These are phyloP conservation scores for Sphagnum tenellum DNA, from an alignment of 225 moss, liverwort and hornwort species.

Conservation along the genomic window DNA sequence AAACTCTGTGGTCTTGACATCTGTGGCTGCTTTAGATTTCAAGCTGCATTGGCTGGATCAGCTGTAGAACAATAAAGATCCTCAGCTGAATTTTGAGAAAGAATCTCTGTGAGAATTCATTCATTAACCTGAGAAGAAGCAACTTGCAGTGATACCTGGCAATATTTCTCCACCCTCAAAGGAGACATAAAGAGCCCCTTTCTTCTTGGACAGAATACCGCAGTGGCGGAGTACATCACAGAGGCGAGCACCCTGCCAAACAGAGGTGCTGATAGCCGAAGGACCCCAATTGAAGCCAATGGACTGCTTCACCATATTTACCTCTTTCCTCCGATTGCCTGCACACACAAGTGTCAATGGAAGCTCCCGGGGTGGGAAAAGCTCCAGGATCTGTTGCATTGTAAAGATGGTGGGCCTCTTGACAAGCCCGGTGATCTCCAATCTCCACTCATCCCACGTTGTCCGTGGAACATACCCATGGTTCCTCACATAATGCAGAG, in stretches of 20 bases:
- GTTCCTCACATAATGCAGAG: conserved; percentile 87
- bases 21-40: too few species aligned
- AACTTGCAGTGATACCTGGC: conserved; percentile 29
- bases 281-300: conserved; percentile 97
- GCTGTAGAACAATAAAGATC: too few species aligned
- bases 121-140: too few species aligned
- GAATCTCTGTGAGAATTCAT: too few species aligned
- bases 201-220: conserved; percentile 47
- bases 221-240: conserved; percentile 69
- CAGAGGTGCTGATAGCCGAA: conserved; percentile 63
- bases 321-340: conserved; percentile 92
- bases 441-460: conserved; percentile 70
- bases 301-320: conserved; percentile 75
- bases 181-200: conserved; percentile 67
- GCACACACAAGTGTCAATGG: conserved; percentile 91
- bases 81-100: too few species aligned
- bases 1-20: too few species aligned
- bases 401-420: conserved; percentile 50
- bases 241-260: conserved; percentile 77
- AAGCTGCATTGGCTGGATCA: too few species aligned
- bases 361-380: conserved; percentile 47
- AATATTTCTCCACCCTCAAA: conserved; percentile 87
- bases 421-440: conserved; percentile 63
- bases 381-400: conserved; percentile 52
- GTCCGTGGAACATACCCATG: conserved; percentile 80